Evolutionary conservation across 768 basidiomycete species (phyloP), one percentile per base, ranked within the genome.

Genomic region (Leucosporidium scottii): DNA sequence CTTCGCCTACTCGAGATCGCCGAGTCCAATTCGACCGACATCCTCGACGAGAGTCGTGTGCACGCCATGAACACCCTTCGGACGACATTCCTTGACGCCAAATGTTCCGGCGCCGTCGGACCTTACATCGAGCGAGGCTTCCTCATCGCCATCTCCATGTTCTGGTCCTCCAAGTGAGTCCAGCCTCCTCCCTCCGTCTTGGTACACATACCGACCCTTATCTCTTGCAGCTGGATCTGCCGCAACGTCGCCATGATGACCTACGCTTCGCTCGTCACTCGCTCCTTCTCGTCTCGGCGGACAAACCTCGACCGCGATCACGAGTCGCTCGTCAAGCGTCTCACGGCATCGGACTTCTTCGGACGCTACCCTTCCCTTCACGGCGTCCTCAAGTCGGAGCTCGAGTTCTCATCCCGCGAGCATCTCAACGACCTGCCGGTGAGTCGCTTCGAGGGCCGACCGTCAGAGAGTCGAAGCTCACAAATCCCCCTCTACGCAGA

Each of bases 51-150:
- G 30, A 60, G 57, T 17, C 60, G 72, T 10, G 64, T 68, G 1
- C 72, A 73, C 59, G 72, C 66, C 18, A 70, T 73, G 66, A 73
- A 73, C 61, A 73, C 72, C 2, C n/a, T 73, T 28, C 58, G 66
- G 13, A 70, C 72, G 17, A 57, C 67, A 34, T 62, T 67, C 66
- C 68, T 73, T 36, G 72, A 73, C 34, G 65, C 66, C 21, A 73
- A 70, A 48, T 61, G 61, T 23, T 66, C 64, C 1, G 25, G 49
- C n/a, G 72, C 61, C 0, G 64, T 69, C 17, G 63, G 51, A 18
- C 61, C 57, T 0, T 66, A 34, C 56, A 30, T 73, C 47, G 72
- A 73, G 50, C 58, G 72, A 21, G 72, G 64, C 3, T 70, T 70
- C 59, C 55, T 67, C 23, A 27, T 73, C 25, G 49, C 68, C 27